A percentile compares a stretch with the other conserved stretches of the same genome.
phyloP scores from a whole-genome alignment of 1,139 yeast genomes.

The Trichomonascaceae sp. region DNA sequence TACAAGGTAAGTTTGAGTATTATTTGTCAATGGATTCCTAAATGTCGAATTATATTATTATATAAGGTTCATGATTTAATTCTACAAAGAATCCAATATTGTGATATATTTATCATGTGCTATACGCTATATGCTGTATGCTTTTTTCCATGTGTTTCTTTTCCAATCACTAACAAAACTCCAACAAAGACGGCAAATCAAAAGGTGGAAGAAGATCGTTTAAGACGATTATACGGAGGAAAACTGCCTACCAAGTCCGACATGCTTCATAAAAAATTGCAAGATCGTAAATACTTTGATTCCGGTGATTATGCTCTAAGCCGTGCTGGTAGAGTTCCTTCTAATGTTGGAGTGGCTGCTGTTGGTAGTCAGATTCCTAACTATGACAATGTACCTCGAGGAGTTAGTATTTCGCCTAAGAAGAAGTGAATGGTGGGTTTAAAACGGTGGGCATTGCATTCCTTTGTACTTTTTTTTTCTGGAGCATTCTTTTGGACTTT shows the following conservation, averaged over 20 bases:
- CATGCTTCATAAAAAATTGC: constrained; percentile 60
- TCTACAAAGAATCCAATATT: too few relatives aligned
- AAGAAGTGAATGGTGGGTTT: neutral
- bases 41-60: too few relatives aligned
- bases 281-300: constrained; percentile 88
- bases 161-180: neutral
- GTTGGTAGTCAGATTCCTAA: constrained; percentile 40
- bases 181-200: neutral
- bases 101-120: too few relatives aligned
- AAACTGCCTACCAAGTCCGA: constrained; percentile 83
- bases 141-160: too few relatives aligned
- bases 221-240: constrained; percentile 84
- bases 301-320: constrained; percentile 97
- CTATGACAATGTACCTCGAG: constrained; percentile 38
- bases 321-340: constrained; percentile 47
- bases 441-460: too few relatives aligned
- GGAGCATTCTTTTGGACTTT: neutral
- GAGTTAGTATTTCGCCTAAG: constrained; percentile 11
- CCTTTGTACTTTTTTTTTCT: neutral
- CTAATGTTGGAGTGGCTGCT: constrained; percentile 30
- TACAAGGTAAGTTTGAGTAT: neutral
- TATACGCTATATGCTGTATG: too few relatives aligned
- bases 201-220: constrained; percentile 33
- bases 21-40: neutral
- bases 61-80: too few relatives aligned